Base-by-base conservation (phyloP, 192 early-diverging fungal genomes). In the Podochytrium sp. region DNA sequence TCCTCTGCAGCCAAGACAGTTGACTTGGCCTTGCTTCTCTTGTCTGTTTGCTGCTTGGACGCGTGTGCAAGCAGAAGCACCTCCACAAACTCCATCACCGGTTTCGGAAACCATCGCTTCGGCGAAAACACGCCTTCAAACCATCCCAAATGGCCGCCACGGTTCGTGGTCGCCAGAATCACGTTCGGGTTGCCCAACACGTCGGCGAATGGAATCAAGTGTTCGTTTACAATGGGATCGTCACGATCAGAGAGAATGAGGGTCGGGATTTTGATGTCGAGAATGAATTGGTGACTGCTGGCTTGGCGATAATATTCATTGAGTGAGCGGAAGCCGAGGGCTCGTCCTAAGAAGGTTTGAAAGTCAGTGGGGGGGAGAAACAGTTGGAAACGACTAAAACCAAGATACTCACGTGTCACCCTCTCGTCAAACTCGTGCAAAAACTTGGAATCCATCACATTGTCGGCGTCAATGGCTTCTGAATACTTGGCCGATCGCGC, bases 101-200 rank as follows among this genome's bases (percentile, higher is more conserved):
- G 81, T 34, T 62, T 67, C 38, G 51, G 71, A 56, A 75, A 79
- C 83, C 81, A 83, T 27, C 81, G 18, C 42, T 41, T 71, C 20
- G 80, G 81, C 3, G 51, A 55, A 12, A 83, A 2, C 42, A 33
- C 29, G 14, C 80, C 77, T 43, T 61, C 83, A 77, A 93, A 93
- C 91, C 91, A 98, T 1, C 95, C 97, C 63, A 98, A 82, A 75
- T 98, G 97, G 25, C 97, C 97, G 57, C 97, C 97, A 37, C 85
- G 81, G 14, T 77, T 65, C 2, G 97, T 98, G 3, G 89, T 85
- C 2, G 90, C 95, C 18, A 98, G 78, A 0, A 96, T 55, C 34
- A 93, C 81, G 78, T 92, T 81, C 35, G 95, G 94, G 75, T 98
- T 98, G 6, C 80, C 75, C 62, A 76, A 78, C 66, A 90, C 86